Evolutionary conservation across 345 rosid genomes (phyloP), one percentile per base, ranked within the genome.

Genomic region (Geranium rotundifolium): DNA sequence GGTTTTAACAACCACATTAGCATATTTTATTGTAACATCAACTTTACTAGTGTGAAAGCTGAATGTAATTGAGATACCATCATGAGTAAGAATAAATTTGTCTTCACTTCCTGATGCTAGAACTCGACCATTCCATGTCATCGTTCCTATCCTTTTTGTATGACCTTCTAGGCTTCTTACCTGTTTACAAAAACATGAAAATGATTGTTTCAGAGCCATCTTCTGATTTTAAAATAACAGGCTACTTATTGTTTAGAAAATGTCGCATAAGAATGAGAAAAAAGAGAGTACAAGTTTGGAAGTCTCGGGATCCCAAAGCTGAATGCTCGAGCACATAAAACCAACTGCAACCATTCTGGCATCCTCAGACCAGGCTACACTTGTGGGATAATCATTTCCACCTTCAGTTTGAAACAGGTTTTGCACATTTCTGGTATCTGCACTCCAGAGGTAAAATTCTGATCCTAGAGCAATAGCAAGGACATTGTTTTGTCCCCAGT

Each of bases 41-140:
- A 4, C 1, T 14, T 52, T 52, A 52, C 17, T 13, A 4, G 4
- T 13, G 2, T 23, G 27, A 23, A 23, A 23, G 27, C 27, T 52
- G 15, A 14, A 52, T 3, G n/a, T 19, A 56, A 10, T 65, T 58
- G 46, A 67, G 34, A 7, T 72, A 82, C 87, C 80, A 63, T 82
- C 84, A 29, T 78, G 81, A 57, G 74, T 78, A 39, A 78, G 61
- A 65, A 82, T 82, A 54, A 71, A 68, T 69, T 69, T 77, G 67
- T 80, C 84, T 1, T 19, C 63, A 78, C 83, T 72, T 63, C 83
- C 87, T n/a, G 83, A 78, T 58, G 84, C 72, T 65, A 80, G 66
- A 58, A 57, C 65, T 30, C 71, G 69, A 27, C 68, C 66, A 39
- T 78, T 83, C 83, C 87, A 80, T 4, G 81, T 62, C 59, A 80